These are phyloP conservation scores for Haematococcus lacustris DNA, from an alignment of 139 green algal genomes.

Conservation along the genomic window DNA sequence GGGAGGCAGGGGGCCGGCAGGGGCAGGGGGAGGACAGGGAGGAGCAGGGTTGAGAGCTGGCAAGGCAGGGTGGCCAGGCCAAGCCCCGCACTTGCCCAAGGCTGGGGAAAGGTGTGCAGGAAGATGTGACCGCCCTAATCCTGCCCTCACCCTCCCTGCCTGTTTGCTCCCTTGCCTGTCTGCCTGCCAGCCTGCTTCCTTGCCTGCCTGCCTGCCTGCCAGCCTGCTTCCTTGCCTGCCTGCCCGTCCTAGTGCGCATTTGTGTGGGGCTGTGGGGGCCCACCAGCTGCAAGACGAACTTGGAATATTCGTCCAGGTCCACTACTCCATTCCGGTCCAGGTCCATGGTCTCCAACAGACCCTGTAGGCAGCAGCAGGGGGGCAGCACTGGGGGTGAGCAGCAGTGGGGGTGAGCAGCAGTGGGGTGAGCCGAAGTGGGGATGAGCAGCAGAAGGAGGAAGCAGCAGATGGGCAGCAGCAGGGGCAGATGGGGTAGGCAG, in stretches of 20 bases:
- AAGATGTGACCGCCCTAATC: no score
- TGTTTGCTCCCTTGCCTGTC: background rate
- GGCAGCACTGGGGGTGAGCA: no score
- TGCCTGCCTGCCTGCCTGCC: no score
- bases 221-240: no score
- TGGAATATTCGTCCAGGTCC: slow-evolving; percentile 8
- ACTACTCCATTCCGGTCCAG: slow-evolving; percentile 2
- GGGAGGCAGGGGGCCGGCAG: background rate
- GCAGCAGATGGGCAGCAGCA: no score
- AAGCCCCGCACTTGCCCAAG: no score
- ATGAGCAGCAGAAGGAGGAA: no score
- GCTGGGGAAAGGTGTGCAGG: no score
- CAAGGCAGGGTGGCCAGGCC: background rate
- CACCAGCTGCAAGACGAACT: slow-evolving; percentile 18
- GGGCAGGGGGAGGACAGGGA: background rate
- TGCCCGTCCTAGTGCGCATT: background rate
- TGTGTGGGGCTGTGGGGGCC: background rate
- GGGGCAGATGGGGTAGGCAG: no score
- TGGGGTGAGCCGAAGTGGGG: no score
- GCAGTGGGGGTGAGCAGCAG: background rate
- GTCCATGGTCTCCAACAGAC: slow-evolving; percentile 13
- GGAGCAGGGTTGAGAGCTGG: background rate
- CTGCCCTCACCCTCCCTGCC: background rate
- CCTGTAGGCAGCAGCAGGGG: background rate
- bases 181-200: background rate